Evolutionary conservation across 1,139 yeast genomes (phyloP), one percentile per base, ranked within the genome.

Genomic region (Pichia sp.): DNA sequence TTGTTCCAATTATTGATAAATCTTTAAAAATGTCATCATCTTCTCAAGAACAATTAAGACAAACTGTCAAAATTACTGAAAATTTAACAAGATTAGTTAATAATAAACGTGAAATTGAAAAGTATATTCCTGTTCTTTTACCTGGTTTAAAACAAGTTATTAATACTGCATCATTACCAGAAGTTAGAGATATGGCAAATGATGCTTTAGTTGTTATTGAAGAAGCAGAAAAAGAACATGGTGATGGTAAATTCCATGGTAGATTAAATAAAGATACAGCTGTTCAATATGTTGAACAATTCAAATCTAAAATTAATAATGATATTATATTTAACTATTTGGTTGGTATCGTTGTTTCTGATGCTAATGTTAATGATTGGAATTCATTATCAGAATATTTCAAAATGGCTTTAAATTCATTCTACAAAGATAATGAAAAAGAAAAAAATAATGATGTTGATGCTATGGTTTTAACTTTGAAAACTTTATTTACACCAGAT

Each of bases 21-120:
- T 92, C 97, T 2, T 76, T 92, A 64, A 89, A 86, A 64, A 76
- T 84, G 75, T 80, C 95, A 18, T 86, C 95, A 2, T 84, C 96
- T 5, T 83, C 97, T 18, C 96, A 90, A 70, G 97, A 92, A 64
- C 95, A 90, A 68, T 78, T 92, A 60, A 86, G 98, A 72, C 97
- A 89, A 71, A 87, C 97, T 9, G 97, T 90, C 57, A 87, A 90
- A 56, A 97, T 92, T 52, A 86, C 95, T 46, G 98, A 92, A 71
- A 92, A 92, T 71, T 76, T 92, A 72, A 90, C 97, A 35, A 83
- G 97, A 70, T 78, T 92, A 66, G 97, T 92, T 43, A 94, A 90
- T 71, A 88, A 90, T 73, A 88, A 89, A 61, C 75, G 88, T 61
- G 97, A 92, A 71, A 89, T 92, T 63, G 95, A 87, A 66, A 75